A percentile compares a stretch with the other conserved stretches of the same genome.
phyloP scores from a whole-genome alignment of 495 filamentous ascomycete species.

The Podospora pseudopauciseta region DNA sequence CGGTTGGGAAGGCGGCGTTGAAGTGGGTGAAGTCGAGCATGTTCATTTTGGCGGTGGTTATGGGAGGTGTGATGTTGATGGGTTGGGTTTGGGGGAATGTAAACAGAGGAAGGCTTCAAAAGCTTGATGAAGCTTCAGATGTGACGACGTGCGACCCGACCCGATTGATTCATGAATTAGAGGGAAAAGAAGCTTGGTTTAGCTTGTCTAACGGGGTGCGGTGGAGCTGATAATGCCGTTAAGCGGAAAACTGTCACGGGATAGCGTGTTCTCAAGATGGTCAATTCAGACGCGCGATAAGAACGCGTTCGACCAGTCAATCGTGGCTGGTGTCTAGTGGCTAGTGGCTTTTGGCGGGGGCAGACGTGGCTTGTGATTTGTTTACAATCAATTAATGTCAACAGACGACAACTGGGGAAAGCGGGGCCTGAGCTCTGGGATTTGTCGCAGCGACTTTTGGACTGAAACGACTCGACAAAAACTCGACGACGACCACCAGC shows the following conservation, averaged over 20 bases:
- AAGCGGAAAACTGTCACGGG: background rate
- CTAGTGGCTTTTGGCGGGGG: background rate
- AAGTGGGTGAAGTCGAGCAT: slow-evolving; percentile 54
- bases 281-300: background rate
- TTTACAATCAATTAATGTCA: slow-evolving; percentile 36
- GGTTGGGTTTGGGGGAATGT: background rate
- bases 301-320: slow-evolving; percentile 3
- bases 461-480: background rate
- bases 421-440: slow-evolving; percentile 8
- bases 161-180: slow-evolving; percentile 4
- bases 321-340: background rate
- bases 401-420: slow-evolving; percentile 24
- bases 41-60: slow-evolving; percentile 3
- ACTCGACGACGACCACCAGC: background rate
- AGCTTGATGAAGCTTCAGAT: background rate
- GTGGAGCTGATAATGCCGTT: background rate
- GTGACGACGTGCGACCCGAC: background rate
- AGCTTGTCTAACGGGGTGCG: background rate
- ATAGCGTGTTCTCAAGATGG: background rate
- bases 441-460: slow-evolving; percentile 7
- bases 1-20: slow-evolving; percentile 59
- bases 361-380: slow-evolving; percentile 27
- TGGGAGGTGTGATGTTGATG: background rate
- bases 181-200: background rate
- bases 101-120: background rate